These are phyloP conservation scores for Rhodocollybia butyracea DNA, from an alignment of 768 basidiomycete species.

Conservation along the genomic window DNA sequence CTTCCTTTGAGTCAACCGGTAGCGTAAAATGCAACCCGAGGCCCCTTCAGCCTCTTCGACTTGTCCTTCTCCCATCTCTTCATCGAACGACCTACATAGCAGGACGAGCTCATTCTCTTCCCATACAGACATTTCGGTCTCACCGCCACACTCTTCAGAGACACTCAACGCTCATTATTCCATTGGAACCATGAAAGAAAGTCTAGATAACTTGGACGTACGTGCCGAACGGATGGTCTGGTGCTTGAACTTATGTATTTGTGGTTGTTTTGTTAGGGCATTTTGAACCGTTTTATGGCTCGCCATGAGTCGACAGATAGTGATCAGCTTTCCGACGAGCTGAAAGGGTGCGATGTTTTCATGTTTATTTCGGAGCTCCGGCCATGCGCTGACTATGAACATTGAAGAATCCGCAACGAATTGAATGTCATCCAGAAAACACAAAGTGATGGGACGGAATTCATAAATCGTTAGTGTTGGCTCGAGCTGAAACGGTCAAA, in stretches of 20 bases:
- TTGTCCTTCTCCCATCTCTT: slow-evolving; percentile 10
- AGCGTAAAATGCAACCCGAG: slow-evolving; percentile 1
- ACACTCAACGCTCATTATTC: background rate
- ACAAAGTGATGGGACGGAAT: slow-evolving; percentile 41
- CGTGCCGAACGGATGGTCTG: too few species aligned
- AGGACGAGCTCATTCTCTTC: background rate
- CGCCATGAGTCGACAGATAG: background rate
- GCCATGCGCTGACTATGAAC: background rate
- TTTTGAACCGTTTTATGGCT: too few species aligned
- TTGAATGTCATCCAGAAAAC: slow-evolving; percentile 34
- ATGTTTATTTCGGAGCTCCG: too few species aligned
- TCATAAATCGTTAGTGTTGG: slow-evolving; percentile 42
- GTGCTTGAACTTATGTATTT: too few species aligned
- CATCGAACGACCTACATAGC: background rate
- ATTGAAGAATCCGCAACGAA: background rate
- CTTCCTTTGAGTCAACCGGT: background rate
- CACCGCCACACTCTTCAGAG: background rate
- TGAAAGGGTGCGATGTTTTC: background rate
- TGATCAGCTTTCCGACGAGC: background rate
- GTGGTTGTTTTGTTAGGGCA: too few species aligned
- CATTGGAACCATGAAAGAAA: background rate
- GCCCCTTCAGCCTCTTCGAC: background rate
- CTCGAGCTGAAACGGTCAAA: background rate
- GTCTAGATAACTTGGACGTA: background rate
- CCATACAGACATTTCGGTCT: background rate